phyloP scores from a whole-genome alignment of 2,329 filamentous ascomycete species.

The Venturia carpophila region DNA sequence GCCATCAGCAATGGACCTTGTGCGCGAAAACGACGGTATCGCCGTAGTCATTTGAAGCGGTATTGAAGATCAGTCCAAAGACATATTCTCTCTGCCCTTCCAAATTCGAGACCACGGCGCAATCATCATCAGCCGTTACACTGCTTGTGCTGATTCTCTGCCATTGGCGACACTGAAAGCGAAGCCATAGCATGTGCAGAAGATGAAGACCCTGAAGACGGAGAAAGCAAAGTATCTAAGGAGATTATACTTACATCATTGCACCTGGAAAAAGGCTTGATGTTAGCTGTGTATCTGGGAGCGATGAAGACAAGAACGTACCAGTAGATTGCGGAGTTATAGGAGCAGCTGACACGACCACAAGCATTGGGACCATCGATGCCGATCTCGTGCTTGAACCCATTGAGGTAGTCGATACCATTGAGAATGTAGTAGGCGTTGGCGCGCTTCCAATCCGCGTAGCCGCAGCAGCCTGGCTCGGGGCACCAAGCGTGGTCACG shows the following conservation, averaged over 20 bases:
- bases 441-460: background rate
- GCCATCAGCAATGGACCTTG: background rate
- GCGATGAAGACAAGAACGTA: background rate
- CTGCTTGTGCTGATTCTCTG: no score
- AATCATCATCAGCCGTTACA: no score
- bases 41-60: background rate
- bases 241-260: slow-evolving; percentile 5
- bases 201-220: background rate
- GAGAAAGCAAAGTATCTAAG: background rate
- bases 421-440: background rate
- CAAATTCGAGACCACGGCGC: no score
- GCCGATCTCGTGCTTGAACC: background rate
- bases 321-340: background rate
- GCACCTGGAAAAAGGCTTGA: background rate
- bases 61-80: no score
- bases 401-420: background rate
- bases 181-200: background rate
- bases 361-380: background rate
- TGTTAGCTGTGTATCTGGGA: background rate
- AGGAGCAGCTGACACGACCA: slow-evolving; percentile 1
- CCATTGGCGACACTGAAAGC: background rate
- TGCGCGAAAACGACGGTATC: background rate
- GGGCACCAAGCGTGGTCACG: background rate
- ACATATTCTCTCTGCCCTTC: no score
- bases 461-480: background rate